Percentiles rank a stretch among this genome's conserved stretches.
These are phyloP conservation scores for Phaeomoniella chlamydospora DNA, from an alignment of 2,329 filamentous ascomycete genomes.

Conservation along the genomic window DNA sequence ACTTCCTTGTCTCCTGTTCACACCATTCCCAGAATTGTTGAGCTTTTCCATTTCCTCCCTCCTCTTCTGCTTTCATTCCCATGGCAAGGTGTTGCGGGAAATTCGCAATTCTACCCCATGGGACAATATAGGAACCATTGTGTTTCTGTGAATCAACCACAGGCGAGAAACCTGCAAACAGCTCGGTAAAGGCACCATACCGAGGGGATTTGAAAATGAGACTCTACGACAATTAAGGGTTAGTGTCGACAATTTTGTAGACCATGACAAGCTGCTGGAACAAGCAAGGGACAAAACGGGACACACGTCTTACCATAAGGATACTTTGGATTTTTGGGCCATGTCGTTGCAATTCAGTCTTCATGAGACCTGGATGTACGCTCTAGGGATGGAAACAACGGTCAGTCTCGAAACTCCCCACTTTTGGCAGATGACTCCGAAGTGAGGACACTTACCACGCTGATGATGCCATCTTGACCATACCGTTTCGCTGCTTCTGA, in stretches of 20 bases:
- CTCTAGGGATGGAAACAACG: too few relatives aligned
- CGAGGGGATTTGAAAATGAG: conserved; percentile 12
- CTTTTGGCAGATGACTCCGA: too few relatives aligned
- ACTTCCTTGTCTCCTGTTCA: conserved; percentile 15
- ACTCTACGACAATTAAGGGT: conserved; percentile 9
- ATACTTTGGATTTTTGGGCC: too few relatives aligned
- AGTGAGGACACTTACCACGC: too few relatives aligned
- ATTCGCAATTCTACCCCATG: conserved; percentile 9
- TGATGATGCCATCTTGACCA: conserved; percentile 9
- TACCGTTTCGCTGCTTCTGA: conserved; percentile 10
- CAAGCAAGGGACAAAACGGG: too few relatives aligned
- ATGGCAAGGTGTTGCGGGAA: too few relatives aligned
- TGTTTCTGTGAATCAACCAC: conserved; percentile 25
- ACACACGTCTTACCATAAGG: too few relatives aligned
- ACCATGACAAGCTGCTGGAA: conserved; percentile 23
- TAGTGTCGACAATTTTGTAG: conserved; percentile 14
- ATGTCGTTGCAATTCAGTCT: too few relatives aligned
- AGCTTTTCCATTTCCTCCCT: conserved; percentile 15
- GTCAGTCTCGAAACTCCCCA: too few relatives aligned
- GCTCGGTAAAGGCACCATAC: conserved; percentile 32
- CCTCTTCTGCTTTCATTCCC: conserved; percentile 6
- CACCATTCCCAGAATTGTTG: conserved; percentile 25
- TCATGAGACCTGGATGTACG: too few relatives aligned
- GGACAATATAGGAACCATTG: conserved; percentile 11
- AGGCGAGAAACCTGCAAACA: conserved; percentile 31